Evolutionary conservation across 1,284 basidiomycete genomes (phyloP), one percentile per base, ranked within the genome.

Genomic region (Malassezia sp.): DNA sequence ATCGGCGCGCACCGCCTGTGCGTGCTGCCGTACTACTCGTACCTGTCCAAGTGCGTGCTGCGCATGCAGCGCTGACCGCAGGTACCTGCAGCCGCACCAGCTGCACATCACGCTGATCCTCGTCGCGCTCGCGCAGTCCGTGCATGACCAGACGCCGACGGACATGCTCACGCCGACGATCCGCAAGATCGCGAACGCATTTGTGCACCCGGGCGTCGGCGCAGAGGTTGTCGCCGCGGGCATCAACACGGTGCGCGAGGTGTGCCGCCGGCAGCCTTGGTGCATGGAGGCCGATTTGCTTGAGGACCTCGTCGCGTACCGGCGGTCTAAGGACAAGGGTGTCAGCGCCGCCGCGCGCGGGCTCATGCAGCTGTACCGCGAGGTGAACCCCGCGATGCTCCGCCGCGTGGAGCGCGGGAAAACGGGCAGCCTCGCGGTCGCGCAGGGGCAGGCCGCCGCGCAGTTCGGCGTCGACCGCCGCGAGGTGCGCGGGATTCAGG

Each of bases 141-240:
- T 91, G 2, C 93, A 99, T 71, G 85, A 90, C 38, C 78, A 93
- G 45, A 95, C 90, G 0, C 91, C 90, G 2, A 91, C 93, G 0
- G 90, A 96, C 67, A 85, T 80, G 3, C 75, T 99, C 11, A 82
- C 80, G 2, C 91, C 93, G 2, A 83, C 91, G 33, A 76, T 99
- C 39, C 79, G 80, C 48, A 99, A 97, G 73, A 74, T 99, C 43
- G 86, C 90, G 0, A 81, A 85, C 61, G 88, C 95, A 65, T 99
- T 99, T 61, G 85, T 99, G 2, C 91, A 97, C 71, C 91, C 91
- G 0, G 93, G 93, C 52, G 93, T 97, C 4, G 86, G 87, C 3
- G 79, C 82, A 53, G 90, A 97, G 71, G 89, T 97, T 60, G 85
- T 96, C 46, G 83, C 90, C 0, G 93, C 91, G 0, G 93, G 93